Conservation (phyloP, 352 stramenopile genomes). For the Globisporangium apiculatum region DNA sequence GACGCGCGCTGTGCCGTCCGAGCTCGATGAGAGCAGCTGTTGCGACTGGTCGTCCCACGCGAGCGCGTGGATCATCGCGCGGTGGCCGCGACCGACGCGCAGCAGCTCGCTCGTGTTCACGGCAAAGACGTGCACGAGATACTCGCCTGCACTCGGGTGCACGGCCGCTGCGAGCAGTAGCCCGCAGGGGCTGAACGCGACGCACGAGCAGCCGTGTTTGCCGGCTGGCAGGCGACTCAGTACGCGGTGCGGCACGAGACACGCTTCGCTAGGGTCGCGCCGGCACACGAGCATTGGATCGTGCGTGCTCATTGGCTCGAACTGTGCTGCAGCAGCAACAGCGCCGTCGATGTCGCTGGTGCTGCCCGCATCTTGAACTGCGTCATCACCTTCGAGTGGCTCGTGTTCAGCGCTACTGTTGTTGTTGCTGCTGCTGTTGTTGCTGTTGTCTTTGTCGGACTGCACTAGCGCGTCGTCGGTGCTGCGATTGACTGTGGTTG, state of each 20-base stretch:
- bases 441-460: background rate
- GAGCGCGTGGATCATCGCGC: constrained; percentile 51
- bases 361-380: background rate
- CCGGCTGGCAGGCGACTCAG: constrained; percentile 45
- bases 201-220: constrained; percentile 43
- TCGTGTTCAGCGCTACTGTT: background rate
- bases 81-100: constrained; percentile 33
- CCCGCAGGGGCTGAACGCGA: constrained; percentile 58
- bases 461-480: background rate
- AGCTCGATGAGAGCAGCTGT: constrained; percentile 47
- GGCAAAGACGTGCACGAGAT: constrained; percentile 38
- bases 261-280: constrained; percentile 28
- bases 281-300: constrained; percentile 25
- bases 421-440: background rate
- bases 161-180: constrained; percentile 42
- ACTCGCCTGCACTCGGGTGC: constrained; percentile 24
- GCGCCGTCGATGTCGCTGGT: background rate
- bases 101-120: constrained; percentile 32
- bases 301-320: constrained; percentile 3
- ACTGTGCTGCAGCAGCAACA: background rate
- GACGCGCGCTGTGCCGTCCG: constrained; percentile 40
- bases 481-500: background rate
- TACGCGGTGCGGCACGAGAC: constrained; percentile 48
- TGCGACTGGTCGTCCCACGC: constrained; percentile 29
- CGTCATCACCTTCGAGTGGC: background rate